Evolutionary conservation across 345 rosid genomes (phyloP).

Genomic region (Lepidium aucheri): DNA sequence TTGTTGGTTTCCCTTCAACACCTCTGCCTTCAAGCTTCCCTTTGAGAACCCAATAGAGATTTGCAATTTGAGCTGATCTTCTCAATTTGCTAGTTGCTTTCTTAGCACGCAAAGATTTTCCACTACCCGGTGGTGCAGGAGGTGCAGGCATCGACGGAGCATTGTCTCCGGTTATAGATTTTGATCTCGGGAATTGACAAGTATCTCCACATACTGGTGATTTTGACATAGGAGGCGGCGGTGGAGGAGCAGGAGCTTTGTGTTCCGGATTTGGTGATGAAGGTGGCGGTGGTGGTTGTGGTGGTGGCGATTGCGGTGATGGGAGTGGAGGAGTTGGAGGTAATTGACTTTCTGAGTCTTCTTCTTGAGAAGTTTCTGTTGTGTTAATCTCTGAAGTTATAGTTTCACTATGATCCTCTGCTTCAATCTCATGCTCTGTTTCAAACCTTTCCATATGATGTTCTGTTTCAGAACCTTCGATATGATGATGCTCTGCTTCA

Average conservation of each 20-base stretch:
- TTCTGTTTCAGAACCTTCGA: background rate
- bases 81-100: slow-evolving; percentile 46
- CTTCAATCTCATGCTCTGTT: background rate
- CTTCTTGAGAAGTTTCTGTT: background rate
- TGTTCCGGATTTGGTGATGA: slow-evolving; percentile 9
- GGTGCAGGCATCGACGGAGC: slow-evolving; percentile 28
- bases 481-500: background rate
- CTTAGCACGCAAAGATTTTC: slow-evolving; percentile 37
- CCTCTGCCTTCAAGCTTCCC: slow-evolving; percentile 54
- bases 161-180: background rate
- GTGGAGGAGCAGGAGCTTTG: slow-evolving; percentile 12
- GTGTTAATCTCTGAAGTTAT: background rate
- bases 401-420: slow-evolving; percentile 4
- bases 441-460: background rate
- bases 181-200: slow-evolving; percentile 8
- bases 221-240: slow-evolving; percentile 26
- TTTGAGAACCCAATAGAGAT: slow-evolving; percentile 44
- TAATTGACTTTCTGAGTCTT: background rate
- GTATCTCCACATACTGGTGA: slow-evolving; percentile 1
- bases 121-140: slow-evolving; percentile 49
- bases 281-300: slow-evolving; percentile 28
- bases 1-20: slow-evolving; percentile 7
- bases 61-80: slow-evolving; percentile 53
- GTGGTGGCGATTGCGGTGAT: background rate
- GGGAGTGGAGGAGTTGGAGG: slow-evolving; percentile 30